Evolutionary conservation across 352 stramenopile species (phyloP), one percentile per base, ranked within the genome.

Genomic region (Globisporangium emineosum): DNA sequence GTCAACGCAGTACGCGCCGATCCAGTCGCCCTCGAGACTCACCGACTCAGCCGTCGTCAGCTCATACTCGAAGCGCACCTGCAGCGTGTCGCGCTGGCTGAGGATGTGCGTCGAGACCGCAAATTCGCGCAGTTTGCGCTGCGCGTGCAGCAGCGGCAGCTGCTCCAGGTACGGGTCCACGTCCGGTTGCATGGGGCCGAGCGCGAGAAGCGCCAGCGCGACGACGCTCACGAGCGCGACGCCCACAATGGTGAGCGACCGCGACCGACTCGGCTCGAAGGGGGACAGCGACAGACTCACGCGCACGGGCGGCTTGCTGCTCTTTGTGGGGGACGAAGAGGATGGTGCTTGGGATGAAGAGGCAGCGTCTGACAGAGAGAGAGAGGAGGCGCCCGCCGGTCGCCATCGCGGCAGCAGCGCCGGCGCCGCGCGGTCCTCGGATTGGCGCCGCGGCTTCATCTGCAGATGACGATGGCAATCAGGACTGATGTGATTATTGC

Each of bases 21-120:
- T 62, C 59, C 64, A 66, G 47, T 70, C 64, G 33, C 42, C 37
- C 0, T 40, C 23, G 1, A 56, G 19, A 54, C 45, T 57, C 33
- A 37, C 53, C 30, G 40, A 30, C 6, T 30, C 49, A 0, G 47
- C 40, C 27, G 61, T 21, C 42, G 30, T 51, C 9, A 62, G 52
- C 30, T 63, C 56, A 50, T 81, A 83, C 65, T 72, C 73, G 52
- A 79, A 84, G 7, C 50, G 56, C 29, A 85, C 70, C 23, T 67
- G 57, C 33, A 82, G 60, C 2, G 40, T 66, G 52, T 77, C 76
- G 37, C 75, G 56, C 57, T 80, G 75, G 51, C 69, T 19, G 19
- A 85, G 19, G 54, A 47, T 56, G 25, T 29, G 58, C 33, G 64
- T 67, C 23, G 76, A 74, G 15, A 81, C 65, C 9, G 66, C 51